These are phyloP conservation scores for Bocquillonia castaneifolia DNA, from an alignment of 441 rosid genomes.

Conservation along the genomic window DNA sequence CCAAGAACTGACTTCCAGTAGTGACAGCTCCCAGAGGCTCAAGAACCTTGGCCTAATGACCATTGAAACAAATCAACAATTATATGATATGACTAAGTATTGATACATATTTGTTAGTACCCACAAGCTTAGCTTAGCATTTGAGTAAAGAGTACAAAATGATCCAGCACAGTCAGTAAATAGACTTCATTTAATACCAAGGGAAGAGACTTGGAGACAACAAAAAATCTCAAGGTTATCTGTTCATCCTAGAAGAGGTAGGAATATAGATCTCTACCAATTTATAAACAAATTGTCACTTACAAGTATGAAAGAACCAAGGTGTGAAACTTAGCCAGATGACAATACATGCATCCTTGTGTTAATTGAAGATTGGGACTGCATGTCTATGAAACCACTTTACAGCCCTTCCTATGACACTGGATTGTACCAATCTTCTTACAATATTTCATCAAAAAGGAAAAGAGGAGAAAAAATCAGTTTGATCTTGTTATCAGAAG, in stretches of 20 bases:
- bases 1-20: conserved; percentile 93
- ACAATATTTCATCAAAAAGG: background rate
- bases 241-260: background rate
- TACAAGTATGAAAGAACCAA: background rate
- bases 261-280: background rate
- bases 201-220: no score
- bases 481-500: background rate
- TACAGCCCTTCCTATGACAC: background rate
- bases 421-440: background rate
- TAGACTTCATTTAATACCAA: background rate
- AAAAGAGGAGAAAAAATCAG: background rate
- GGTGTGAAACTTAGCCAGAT: background rate
- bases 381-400: background rate
- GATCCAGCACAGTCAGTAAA: background rate
- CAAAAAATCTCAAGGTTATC: background rate
- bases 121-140: no score
- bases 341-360: background rate
- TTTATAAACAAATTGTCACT: no score
- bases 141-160: background rate
- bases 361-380: background rate
- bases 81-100: background rate
- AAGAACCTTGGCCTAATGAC: conserved; percentile 78
- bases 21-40: conserved; percentile 92
- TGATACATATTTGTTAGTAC: no score
- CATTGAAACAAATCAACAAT: conserved; percentile 15